Conservation (phyloP, 2,329 filamentous ascomycete species). For the Zarea fungicola region DNA sequence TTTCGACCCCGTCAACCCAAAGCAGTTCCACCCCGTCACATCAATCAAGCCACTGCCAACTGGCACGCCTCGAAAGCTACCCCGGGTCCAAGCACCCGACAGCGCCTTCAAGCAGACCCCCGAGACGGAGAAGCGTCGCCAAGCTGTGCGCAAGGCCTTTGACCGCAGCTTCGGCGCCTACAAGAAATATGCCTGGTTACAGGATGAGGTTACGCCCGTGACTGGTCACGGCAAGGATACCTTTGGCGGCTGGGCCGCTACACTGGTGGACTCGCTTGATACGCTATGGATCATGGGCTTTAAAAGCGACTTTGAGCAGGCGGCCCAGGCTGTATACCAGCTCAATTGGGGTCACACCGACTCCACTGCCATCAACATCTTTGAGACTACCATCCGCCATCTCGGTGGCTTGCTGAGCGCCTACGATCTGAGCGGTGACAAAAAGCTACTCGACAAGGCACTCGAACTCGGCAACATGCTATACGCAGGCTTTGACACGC, state of each 20-base stretch:
- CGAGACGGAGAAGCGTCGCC: slow-evolving; percentile 29
- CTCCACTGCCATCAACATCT: slow-evolving; percentile 49
- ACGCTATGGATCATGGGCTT: slow-evolving; percentile 66
- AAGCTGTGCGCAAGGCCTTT: slow-evolving; percentile 46
- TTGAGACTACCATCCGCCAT: slow-evolving; percentile 65
- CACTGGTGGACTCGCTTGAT: slow-evolving; percentile 58
- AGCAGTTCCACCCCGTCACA: slow-evolving; percentile 23
- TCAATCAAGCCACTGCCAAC: slow-evolving; percentile 33
- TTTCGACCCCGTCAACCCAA: slow-evolving; percentile 10
- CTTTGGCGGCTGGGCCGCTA: slow-evolving; percentile 62
- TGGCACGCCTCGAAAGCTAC: slow-evolving; percentile 21
- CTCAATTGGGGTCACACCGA: slow-evolving; percentile 55
- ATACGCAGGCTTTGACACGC: slow-evolving; percentile 60
- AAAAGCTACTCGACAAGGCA: slow-evolving; percentile 52
- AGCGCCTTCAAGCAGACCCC: slow-evolving; percentile 30
- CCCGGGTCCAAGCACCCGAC: slow-evolving; percentile 31
- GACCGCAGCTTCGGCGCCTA: slow-evolving; percentile 55
- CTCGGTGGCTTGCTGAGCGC: slow-evolving; percentile 61
- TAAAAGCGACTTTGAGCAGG: slow-evolving; percentile 57
- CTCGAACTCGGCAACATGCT: slow-evolving; percentile 56
- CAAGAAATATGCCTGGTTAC: slow-evolving; percentile 55
- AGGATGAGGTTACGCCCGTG: slow-evolving; percentile 56
- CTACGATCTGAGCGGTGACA: slow-evolving; percentile 58
- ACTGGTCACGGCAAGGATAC: slow-evolving; percentile 46
- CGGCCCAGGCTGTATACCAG: slow-evolving; percentile 48